Evolutionary conservation across 2,329 filamentous ascomycete genomes (phyloP), one percentile per base, ranked within the genome.

Genomic region (Myriosclerotinia scirpicola): DNA sequence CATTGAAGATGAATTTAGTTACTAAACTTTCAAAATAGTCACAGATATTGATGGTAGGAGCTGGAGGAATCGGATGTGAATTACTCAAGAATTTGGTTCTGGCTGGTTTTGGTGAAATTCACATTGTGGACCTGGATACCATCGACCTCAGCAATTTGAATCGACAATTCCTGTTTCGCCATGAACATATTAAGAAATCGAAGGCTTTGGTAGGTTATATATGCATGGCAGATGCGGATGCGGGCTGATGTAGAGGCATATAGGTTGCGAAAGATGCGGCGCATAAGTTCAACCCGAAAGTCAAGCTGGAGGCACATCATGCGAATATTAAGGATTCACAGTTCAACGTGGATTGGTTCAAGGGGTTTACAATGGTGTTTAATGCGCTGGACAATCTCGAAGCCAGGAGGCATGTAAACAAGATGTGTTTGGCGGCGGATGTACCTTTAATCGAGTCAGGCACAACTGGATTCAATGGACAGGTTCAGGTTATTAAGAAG

Each of bases 141-240:
- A 98, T 99, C 80, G 95, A 99, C 77, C 84, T 99, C 30, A 97
- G 93, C 80, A 99, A 99, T 77, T 85, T 99, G 61, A 99, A 99
- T 75, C 91, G 95, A 65, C 95, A 99, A 78, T 99, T 99, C 75
- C 87, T 99, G 58, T 99, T 99, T 79, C 87, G 93, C 69, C 90
- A 94, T 74, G 93, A 98, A 77, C 95, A 99, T 76, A 98, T 99
- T 79, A 98, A 97, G 79, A 97, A 97, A 78, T 87, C 94, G 1
- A 99, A 99, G 77, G 93, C 95, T 62, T 80, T 96, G 80, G 93
- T 95, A 83, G 70, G 87, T 80, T 68, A 50, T 54, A 46, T 46
- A 6, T 8, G 5, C 30, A 6, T 34, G n/a, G 26, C 42, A 38
- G 11, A n/a, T 9, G 50, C 52, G 44, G 11, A 60, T 48, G 34